phyloP scores from a whole-genome alignment of 495 filamentous ascomycete genomes.

The Aspergillus ellipticus region DNA sequence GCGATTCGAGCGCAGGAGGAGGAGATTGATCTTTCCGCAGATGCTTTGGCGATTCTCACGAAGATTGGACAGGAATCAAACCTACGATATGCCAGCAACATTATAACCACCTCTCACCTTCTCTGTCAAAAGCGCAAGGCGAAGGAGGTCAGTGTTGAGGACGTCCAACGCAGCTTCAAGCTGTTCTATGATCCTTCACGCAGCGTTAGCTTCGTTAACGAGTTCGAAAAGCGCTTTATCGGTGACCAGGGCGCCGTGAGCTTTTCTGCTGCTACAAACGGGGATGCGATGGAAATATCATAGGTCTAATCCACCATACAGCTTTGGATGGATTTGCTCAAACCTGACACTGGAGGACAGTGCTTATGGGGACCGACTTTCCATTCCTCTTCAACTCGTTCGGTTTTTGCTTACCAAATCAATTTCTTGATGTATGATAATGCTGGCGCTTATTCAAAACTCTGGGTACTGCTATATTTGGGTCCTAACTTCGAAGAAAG shows the following conservation, averaged over 20 bases:
- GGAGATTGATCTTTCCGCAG: conserved; percentile 83
- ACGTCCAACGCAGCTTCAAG: conserved; percentile 88
- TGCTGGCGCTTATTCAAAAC: conserved; percentile 38
- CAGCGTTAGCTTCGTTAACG: conserved; percentile 83
- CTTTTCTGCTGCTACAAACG: conserved; percentile 63
- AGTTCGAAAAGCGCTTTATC: conserved; percentile 91
- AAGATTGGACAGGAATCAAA: conserved; percentile 95
- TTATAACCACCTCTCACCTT: conserved; percentile 89
- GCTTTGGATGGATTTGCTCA: conserved; percentile 13
- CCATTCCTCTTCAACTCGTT: conserved; percentile 20
- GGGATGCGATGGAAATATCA: conserved; percentile 82
- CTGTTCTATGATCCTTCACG: conserved; percentile 87
- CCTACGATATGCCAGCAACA: conserved; percentile 87
- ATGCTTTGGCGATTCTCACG: conserved; percentile 85
- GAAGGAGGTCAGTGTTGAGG: conserved; percentile 75
- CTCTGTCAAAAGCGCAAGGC: conserved; percentile 75
- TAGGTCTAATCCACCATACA: conserved; percentile 36
- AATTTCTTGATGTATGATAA: conserved; percentile 46
- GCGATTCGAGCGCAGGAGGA: conserved; percentile 91
- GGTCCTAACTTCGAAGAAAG: conserved; percentile 22
- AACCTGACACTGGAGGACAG: conserved; percentile 9
- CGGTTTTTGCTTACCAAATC: conserved; percentile 30
- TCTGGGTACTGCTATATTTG: conserved; percentile 24
- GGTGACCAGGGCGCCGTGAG: conserved; percentile 77
- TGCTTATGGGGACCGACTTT: conserved; percentile 20